phyloP scores from a whole-genome alignment of 306 rosid species.

The Vigna radiata region DNA sequence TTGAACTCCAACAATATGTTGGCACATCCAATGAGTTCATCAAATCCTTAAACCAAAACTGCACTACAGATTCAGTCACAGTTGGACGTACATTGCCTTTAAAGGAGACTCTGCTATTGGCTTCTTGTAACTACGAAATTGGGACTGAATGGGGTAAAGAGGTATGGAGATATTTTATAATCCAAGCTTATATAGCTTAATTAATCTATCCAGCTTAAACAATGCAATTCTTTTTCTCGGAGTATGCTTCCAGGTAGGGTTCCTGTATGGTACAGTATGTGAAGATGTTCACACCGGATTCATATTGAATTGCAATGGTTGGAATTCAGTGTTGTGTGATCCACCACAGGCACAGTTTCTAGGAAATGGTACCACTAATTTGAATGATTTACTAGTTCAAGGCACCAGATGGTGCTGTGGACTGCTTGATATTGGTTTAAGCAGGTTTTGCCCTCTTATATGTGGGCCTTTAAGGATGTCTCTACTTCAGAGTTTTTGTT shows the following conservation, averaged over 20 bases:
- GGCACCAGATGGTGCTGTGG: constrained; percentile 68
- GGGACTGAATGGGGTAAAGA: constrained; percentile 71
- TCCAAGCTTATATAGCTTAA: neutral
- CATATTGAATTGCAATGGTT: constrained; percentile 66
- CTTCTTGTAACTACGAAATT: constrained; percentile 62
- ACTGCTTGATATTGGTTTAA: constrained; percentile 55
- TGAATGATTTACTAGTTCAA: constrained; percentile 65
- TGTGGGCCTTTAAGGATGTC: constrained; percentile 55
- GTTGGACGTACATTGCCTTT: constrained; percentile 14
- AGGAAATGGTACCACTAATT: constrained; percentile 55
- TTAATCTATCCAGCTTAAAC: neutral
- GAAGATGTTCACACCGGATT: constrained; percentile 71
- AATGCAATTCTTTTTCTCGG: neutral
- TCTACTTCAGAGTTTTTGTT: constrained; percentile 60
- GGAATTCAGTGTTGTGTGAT: constrained; percentile 62
- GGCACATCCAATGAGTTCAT: constrained; percentile 65
- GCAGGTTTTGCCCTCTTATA: constrained; percentile 66
- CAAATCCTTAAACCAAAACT: constrained; percentile 49
- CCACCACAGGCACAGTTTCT: constrained; percentile 67
- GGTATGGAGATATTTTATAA: constrained; percentile 35
- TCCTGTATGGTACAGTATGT: constrained; percentile 53
- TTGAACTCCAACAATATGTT: constrained; percentile 48
- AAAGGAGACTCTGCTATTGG: constrained; percentile 50
- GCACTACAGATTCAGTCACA: constrained; percentile 22
- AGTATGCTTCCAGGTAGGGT: constrained; percentile 60